These are phyloP conservation scores for Globisporangium paroecandrum DNA, from an alignment of 352 stramenopile species.

Conservation along the genomic window DNA sequence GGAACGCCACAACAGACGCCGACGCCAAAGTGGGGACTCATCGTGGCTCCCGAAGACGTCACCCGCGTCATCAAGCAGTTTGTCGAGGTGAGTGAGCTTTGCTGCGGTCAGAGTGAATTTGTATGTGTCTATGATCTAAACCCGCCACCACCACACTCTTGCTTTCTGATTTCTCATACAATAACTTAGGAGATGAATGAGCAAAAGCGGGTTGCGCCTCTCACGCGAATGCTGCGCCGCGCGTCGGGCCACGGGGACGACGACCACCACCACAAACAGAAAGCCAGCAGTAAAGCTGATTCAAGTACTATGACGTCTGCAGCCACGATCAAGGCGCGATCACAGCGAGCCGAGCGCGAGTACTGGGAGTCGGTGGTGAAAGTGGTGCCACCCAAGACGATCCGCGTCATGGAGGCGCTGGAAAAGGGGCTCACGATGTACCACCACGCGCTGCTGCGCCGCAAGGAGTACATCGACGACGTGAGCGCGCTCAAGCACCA, in stretches of 20 bases:
- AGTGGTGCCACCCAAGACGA: conserved; percentile 62
- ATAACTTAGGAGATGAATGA: conserved; percentile 51
- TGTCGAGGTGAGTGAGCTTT: conserved; percentile 58
- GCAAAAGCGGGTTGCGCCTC: conserved; percentile 57
- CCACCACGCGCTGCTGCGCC: conserved; percentile 70
- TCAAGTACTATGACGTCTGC: conserved; percentile 22
- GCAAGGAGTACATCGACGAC: conserved; percentile 80
- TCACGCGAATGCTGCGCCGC: conserved; percentile 43
- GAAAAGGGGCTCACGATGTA: conserved; percentile 85
- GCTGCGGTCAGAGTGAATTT: background rate
- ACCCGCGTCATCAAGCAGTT: conserved; percentile 86
- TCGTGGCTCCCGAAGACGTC: conserved; percentile 82
- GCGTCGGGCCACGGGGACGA: conserved; percentile 11
- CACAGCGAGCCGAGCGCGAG: conserved; percentile 53
- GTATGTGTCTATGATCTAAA: background rate
- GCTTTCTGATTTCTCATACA: background rate
- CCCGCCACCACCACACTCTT: background rate
- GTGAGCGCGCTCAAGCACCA: conserved; percentile 74
- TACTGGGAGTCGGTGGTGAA: conserved; percentile 80
- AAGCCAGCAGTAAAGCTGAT: conserved; percentile 4
- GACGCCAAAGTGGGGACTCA: conserved; percentile 53
- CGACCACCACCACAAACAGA: background rate
- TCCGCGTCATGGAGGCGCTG: conserved; percentile 77
- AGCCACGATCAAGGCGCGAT: conserved; percentile 34
- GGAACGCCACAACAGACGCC: conserved; percentile 15